Evolutionary conservation across 345 rosid genomes (phyloP), one percentile per base, ranked within the genome.

Genomic region (Rhizophora apiculata): DNA sequence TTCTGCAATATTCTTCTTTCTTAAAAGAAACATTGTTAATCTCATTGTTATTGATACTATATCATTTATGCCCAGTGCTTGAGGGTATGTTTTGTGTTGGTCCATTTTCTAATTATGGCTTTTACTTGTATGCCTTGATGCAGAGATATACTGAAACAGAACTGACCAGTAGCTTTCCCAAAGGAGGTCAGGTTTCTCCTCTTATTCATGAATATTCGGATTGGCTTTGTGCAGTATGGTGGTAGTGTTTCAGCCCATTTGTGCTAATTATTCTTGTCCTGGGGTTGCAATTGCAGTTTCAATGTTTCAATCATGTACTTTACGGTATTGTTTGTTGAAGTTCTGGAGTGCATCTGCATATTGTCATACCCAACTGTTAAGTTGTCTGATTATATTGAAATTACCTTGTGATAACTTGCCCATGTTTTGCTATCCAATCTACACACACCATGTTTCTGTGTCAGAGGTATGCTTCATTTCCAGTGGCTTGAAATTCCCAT

Each of bases 61-160:
- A 24, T 65, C 32, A 56, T 46, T 21, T 68, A 34, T 36, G 4
- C 63, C 20, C 48, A 6, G 6, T 52, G 18, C 49, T 55, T 31
- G 13, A 31, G 9, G 22, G 49, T 63, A 24, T 16, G 16, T 43
- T 64, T 27, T 31, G 18, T 13, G 15, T 43, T 43, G 0, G 49
- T 39, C 27, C 37, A 21, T 24, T 64, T 70, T 31, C 32, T 65
- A 24, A 66, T 73, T 60, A 65, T 16, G 46, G 1, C 19, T 68
- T 53, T 26, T n/a, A 61, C 52, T 31, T 64, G 3, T 67, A 58
- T 32, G 30, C 61, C 60, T 29, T 68, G 51, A 54, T 71, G 68
- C 80, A 87, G 92, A 85, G 88, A 75, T 84, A 86, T 54, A 81
- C 92, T 24, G 92, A 87, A 72, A 73, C 80, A 52, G 88, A 82